phyloP scores from a whole-genome alignment of 1,139 yeast species.

The Kurtzmaniella natalensis region DNA sequence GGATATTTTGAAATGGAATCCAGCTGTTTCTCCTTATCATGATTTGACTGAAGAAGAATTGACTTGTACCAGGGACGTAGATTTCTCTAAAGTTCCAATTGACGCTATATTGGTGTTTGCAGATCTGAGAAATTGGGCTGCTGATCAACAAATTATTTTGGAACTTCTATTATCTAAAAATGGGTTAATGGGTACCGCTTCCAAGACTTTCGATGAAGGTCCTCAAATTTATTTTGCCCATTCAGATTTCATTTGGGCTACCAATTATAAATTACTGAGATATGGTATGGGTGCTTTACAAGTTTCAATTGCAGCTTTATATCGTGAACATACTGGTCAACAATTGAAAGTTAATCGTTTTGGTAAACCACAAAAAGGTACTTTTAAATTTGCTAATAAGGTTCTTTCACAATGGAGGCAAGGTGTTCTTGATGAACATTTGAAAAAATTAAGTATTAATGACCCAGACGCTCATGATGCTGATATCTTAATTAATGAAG shows the following conservation, averaged over 20 bases:
- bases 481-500: conserved; percentile 43
- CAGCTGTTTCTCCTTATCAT: conserved; percentile 78
- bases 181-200: conserved; percentile 79
- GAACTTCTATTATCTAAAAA: conserved; percentile 68
- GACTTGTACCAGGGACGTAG: conserved; percentile 48
- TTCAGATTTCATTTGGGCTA: conserved; percentile 86
- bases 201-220: conserved; percentile 68
- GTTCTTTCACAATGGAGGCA: conserved; percentile 74
- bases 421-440: conserved; percentile 69
- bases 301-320: conserved; percentile 78
- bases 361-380: conserved; percentile 84
- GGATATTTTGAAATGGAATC: conserved; percentile 80
- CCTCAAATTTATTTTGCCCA: conserved; percentile 83
- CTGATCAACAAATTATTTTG: conserved; percentile 80
- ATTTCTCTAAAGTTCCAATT: conserved; percentile 58
- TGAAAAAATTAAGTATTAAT: conserved; percentile 48
- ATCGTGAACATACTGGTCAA: conserved; percentile 74
- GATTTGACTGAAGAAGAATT: conserved; percentile 68
- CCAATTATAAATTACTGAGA: conserved; percentile 72
- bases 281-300: conserved; percentile 91
- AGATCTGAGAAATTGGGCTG: conserved; percentile 85
- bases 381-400: conserved; percentile 75
- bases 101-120: conserved; percentile 79
- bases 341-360: conserved; percentile 73
- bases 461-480: conserved; percentile 46